Evolutionary conservation across 345 rosid species (phyloP).

Genomic region (Salix exigua): DNA sequence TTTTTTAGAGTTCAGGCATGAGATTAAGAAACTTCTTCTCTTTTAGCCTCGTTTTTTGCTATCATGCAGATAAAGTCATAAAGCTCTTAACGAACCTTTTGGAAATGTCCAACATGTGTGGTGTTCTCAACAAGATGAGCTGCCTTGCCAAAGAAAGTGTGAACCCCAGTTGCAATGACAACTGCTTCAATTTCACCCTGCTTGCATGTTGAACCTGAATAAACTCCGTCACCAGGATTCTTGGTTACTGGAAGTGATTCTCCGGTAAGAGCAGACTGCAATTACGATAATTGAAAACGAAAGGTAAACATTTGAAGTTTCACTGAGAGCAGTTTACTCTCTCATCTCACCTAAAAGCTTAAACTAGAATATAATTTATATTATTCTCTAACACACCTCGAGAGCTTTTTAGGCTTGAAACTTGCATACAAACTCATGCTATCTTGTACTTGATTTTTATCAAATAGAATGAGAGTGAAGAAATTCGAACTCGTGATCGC

Average conservation of each 20-base stretch:
- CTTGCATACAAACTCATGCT: no score
- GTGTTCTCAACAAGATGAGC: constrained; percentile 45
- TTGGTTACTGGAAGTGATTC: constrained; percentile 48
- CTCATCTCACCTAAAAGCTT: no score
- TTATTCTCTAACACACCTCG: no score
- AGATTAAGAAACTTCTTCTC: neutral
- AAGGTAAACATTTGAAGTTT: neutral
- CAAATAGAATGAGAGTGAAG: no score
- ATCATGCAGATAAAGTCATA: neutral
- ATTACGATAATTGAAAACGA: neutral
- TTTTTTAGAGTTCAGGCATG: neutral
- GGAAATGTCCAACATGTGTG: constrained; percentile 35
- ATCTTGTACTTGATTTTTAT: no score
- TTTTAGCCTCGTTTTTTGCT: neutral
- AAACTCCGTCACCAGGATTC: constrained; percentile 32
- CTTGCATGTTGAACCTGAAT: constrained; percentile 44
- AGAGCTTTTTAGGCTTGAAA: no score
- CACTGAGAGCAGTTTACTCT: no score
- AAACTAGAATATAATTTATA: no score
- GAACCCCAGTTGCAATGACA: constrained; percentile 40
- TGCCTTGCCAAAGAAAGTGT: constrained; percentile 40
- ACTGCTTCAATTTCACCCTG: constrained; percentile 44
- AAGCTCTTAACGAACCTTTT: constrained; percentile 15
- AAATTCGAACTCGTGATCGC: no score
- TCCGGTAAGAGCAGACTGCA: constrained; percentile 53